These are phyloP conservation scores for Crithidia mellificae DNA, from an alignment of 208 protist genomes.

Conservation along the genomic window DNA sequence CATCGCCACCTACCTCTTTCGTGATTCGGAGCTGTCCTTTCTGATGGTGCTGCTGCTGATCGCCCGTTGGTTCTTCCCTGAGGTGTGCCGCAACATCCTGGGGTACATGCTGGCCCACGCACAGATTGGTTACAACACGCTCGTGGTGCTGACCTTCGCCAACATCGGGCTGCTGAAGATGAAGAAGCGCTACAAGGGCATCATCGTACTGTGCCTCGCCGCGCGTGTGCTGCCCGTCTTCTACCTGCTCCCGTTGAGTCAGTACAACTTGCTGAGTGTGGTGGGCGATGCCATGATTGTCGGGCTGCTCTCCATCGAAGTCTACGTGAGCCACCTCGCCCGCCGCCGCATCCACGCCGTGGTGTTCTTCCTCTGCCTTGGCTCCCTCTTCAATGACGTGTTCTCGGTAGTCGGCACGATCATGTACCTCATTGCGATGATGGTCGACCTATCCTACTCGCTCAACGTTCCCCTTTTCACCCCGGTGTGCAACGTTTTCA, in stretches of 20 bases:
- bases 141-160: constrained; percentile 60
- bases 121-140: constrained; percentile 45
- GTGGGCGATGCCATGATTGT: constrained; percentile 88
- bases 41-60: constrained; percentile 69
- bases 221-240: constrained; percentile 76
- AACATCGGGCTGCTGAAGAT: constrained; percentile 73
- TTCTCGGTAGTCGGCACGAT: constrained; percentile 60
- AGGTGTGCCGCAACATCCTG: constrained; percentile 18
- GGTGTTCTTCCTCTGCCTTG: constrained; percentile 79
- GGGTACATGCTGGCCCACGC: constrained; percentile 24
- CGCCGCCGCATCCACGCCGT: constrained; percentile 83
- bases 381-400: constrained; percentile 88
- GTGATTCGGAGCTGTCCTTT: constrained; percentile 79
- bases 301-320: constrained; percentile 79
- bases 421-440: constrained; percentile 82
- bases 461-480: constrained; percentile 91
- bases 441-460: constrained; percentile 87
- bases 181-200: constrained; percentile 64
- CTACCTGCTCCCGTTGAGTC: constrained; percentile 72
- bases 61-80: constrained; percentile 53
- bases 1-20: constrained; percentile 75
- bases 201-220: constrained; percentile 65
- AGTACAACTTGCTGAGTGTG: constrained; percentile 71
- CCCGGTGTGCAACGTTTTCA: constrained; percentile 89
- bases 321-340: constrained; percentile 88